Evolutionary conservation across 2,329 filamentous ascomycete species (phyloP), one percentile per base, ranked within the genome.

Genomic region (Diplodia scrobiculata): DNA sequence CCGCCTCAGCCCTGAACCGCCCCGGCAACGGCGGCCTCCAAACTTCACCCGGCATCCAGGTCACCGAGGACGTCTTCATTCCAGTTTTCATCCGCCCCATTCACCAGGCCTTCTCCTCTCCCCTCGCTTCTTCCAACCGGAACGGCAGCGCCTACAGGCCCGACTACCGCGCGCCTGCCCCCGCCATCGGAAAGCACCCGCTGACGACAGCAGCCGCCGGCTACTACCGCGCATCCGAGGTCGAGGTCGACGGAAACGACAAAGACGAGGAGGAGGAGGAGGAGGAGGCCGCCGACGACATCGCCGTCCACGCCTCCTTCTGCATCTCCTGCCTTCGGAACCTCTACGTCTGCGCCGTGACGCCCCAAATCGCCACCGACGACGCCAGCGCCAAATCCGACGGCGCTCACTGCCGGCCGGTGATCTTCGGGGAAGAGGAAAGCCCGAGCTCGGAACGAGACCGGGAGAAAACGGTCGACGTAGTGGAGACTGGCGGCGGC

Each of bases 311-410:
- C 38, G 19, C 34, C 25, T 47, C 55, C 55, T 13, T 60, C 55
- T 60, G 55, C 55, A 48, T 60, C 38, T 14, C 36, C 55, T 60
- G 55, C 55, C 38, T 60, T 10, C 55, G 55, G 17, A 27, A 48
- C 55, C 55, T 60, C 55, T 47, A 48, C 55, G 55, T 17, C 55
- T 3, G 38, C 55, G 17, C 38, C 25, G 55, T 32, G 0, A 27
- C 25, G 10, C 52, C 52, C 32, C 10, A 25, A 0, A 13, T 5
- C 10, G 21, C 17, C 32, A 29, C 52, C 29, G 29, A n/a, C 29
- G 29, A 2, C 29, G 5, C 14, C 51, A n/a, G 17, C 51, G 9
- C 3, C 50, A 29, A 34, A 7, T 17, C 25, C 2, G 41, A n/a
- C 41, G 41, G n/a, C 41, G 41, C 19, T 13, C 34, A 11, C 41